These are phyloP conservation scores for Botrytis aclada DNA, from an alignment of 2,329 filamentous ascomycete species.

Conservation along the genomic window DNA sequence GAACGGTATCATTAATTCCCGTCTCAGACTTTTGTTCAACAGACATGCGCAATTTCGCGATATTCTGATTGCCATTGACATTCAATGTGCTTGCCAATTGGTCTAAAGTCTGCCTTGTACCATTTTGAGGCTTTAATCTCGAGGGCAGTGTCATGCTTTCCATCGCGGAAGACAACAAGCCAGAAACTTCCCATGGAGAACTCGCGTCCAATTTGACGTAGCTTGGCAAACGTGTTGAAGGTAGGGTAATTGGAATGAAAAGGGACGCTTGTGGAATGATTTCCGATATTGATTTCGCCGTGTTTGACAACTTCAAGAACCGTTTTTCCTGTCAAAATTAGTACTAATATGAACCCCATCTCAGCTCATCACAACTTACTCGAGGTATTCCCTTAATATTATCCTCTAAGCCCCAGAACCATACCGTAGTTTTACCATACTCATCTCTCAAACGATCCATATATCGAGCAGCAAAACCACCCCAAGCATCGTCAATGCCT, in stretches of 20 bases:
- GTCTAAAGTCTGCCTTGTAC: slow-evolving; percentile 50
- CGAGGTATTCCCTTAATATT: slow-evolving; percentile 50
- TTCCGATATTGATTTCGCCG: slow-evolving; percentile 66
- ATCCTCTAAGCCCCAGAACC: slow-evolving; percentile 81
- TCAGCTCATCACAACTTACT: slow-evolving; percentile 42
- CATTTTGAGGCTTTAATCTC: slow-evolving; percentile 54
- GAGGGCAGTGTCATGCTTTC: slow-evolving; percentile 78
- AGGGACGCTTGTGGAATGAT: slow-evolving; percentile 71
- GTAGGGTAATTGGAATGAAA: slow-evolving; percentile 70
- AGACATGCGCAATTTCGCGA: slow-evolving; percentile 71
- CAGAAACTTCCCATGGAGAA: slow-evolving; percentile 78
- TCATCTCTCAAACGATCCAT: slow-evolving; percentile 81
- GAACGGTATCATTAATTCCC: not conserved
- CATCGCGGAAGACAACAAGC: slow-evolving; percentile 69
- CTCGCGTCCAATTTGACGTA: slow-evolving; percentile 58
- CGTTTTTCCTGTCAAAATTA: slow-evolving; percentile 52
- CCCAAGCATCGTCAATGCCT: slow-evolving; percentile 75
- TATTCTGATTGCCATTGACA: slow-evolving; percentile 71
- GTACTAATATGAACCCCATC: slow-evolving; percentile 8
- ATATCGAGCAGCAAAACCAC: slow-evolving; percentile 70
- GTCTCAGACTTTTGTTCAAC: slow-evolving; percentile 28
- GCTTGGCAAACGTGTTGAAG: slow-evolving; percentile 53
- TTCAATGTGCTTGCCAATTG: slow-evolving; percentile 67
- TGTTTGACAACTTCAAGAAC: slow-evolving; percentile 66
- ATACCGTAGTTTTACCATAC: slow-evolving; percentile 81